Evolutionary conservation across 1,139 yeast species (phyloP).

Genomic region (Taphrina sp.): DNA sequence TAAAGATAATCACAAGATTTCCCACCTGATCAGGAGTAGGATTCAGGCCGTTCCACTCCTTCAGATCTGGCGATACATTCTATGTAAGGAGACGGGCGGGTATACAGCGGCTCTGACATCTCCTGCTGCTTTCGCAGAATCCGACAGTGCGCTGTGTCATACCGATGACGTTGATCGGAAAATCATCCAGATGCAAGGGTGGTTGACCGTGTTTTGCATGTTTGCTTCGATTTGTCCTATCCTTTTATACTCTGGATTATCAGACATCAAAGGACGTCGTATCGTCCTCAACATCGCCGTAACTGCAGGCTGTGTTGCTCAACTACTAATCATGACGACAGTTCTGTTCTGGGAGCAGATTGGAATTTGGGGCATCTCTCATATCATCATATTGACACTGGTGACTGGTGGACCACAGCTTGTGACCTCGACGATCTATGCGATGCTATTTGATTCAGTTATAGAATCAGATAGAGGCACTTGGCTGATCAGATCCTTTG

Average conservation of each 20-base stretch:
- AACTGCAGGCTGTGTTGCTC: conserved; percentile 1
- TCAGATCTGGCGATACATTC: conserved; percentile 8
- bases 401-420: conserved; percentile 2
- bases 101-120: neutral
- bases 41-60: conserved; percentile 1
- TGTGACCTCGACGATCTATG: conserved; percentile 5
- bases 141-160: conserved; percentile 2
- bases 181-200: conserved; percentile 1
- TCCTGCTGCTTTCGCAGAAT: neutral
- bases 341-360: conserved; percentile 4
- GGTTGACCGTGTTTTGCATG: conserved; percentile 8
- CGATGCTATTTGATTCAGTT: neutral
- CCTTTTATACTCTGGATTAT: conserved; percentile 1
- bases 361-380: neutral
- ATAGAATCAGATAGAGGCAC: neutral
- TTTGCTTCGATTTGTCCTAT: neutral
- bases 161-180: neutral
- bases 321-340: conserved; percentile 1
- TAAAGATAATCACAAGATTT: neutral
- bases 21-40: neutral
- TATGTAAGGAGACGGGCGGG: neutral
- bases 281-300: neutral
- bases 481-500: conserved; percentile 1
- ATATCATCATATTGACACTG: neutral
- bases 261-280: conserved; percentile 6